Conservation (phyloP, 2,329 filamentous ascomycete species). For the Kalmusia sp. region DNA sequence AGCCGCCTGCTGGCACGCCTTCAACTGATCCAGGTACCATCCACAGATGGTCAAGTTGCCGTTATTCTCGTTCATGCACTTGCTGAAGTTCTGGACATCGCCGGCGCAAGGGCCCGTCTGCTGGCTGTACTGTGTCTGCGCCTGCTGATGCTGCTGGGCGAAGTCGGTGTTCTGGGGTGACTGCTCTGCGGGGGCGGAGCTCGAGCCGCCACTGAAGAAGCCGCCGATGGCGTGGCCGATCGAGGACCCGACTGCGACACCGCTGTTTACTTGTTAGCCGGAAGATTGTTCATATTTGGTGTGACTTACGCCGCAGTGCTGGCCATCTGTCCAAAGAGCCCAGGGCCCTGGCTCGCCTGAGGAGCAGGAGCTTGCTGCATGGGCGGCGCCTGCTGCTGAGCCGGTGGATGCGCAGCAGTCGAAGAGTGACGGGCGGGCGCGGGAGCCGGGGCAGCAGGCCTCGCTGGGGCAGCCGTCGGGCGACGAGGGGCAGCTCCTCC, state of each 20-base stretch:
- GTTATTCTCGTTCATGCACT: constrained; percentile 94
- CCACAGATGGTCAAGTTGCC: constrained; percentile 96
- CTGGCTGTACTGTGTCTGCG: constrained; percentile 52
- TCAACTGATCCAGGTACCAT: constrained; percentile 96
- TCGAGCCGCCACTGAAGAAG: constrained; percentile 78
- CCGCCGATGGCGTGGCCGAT: constrained; percentile 95
- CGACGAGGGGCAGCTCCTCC: constrained; percentile 55
- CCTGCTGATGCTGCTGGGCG: constrained; percentile 44
- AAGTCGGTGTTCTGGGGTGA: constrained; percentile 43
- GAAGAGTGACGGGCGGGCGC: constrained; percentile 67
- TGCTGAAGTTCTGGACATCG: constrained; percentile 85
- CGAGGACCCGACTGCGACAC: constrained; percentile 94
- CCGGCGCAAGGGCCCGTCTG: constrained; percentile 66
- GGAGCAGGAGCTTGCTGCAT: constrained; percentile 53
- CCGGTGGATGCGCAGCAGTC: constrained; percentile 63
- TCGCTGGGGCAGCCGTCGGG: constrained; percentile 51
- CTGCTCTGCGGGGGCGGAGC: constrained; percentile 59
- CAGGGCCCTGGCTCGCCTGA: constrained; percentile 71
- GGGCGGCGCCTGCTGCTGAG: constrained; percentile 55
- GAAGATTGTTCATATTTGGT: background rate
- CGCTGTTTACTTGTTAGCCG: constrained; percentile 61
- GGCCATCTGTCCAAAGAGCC: constrained; percentile 96
- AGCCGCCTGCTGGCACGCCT: constrained; percentile 58
- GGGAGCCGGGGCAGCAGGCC: constrained; percentile 61
- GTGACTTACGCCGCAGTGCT: constrained; percentile 90